Evolutionary conservation across 2,329 filamentous ascomycete genomes (phyloP), one percentile per base, ranked within the genome.

Genomic region (Xylariomycetidae sp.): DNA sequence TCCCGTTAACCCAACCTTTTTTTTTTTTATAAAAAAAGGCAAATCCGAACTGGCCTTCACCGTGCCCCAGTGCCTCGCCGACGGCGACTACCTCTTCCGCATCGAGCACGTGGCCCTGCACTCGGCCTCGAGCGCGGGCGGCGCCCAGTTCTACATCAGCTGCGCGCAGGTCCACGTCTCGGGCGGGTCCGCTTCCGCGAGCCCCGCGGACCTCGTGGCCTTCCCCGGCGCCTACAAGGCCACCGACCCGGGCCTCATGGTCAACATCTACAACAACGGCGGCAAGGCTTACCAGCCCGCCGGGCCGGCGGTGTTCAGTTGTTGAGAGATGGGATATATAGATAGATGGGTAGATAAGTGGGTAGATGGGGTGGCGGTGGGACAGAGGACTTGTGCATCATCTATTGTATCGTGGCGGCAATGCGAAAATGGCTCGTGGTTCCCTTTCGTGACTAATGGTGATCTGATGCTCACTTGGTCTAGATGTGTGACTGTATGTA

Each of bases 1-100:
- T 22, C 26, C 9, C 26, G 16, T n/a, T 6, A 25, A 7, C 27
- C 12, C 7, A 18, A 15, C 14, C 12, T 12, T 16, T 22, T 16
- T n/a, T 6, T 13, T 13, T 34, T n/a, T 40, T 31, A 27, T 27
- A 14, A 16, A 22, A 16, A 9, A 28, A 54, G 54, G 48, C 29
- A 50, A 50, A 36, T 22, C 49, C 5, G 23, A 50, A 16, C 31
- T 56, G 23, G 31, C 27, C 41, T 59, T 62, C 48, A 50, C 52
- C 4, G 51, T 62, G 12, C 59, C 58, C 6, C 40, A 44, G 26
- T 59, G 56, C 31, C 44, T 60, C 9, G 52, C 54, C 5, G 45
- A 51, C n/a, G 59, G 58, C 33, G 56, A 62, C 33, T 62, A 62
- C 42, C 50, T 62, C 6, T 57, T 61, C 46, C 57, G 58, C 25